A percentile compares a stretch with the other conserved stretches of the same genome.
These are phyloP conservation scores for Camellia sinensis DNA, from an alignment of 148 eudicot genomes.

Conservation along the genomic window DNA sequence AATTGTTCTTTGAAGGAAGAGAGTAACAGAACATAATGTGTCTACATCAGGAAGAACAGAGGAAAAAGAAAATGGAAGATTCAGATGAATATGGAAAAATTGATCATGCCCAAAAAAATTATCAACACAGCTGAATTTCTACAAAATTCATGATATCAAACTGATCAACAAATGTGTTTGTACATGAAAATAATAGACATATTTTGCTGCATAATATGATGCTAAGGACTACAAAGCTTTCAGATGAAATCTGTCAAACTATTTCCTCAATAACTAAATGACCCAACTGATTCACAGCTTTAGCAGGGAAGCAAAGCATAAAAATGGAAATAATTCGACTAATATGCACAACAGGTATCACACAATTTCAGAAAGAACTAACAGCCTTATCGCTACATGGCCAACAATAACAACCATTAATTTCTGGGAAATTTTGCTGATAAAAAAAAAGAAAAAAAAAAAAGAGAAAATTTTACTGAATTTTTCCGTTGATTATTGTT, in stretches of 20 bases:
- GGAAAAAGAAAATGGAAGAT: neutral
- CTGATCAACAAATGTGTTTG: neutral
- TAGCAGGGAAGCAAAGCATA: neutral
- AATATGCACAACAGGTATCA: neutral
- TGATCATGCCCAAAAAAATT: neutral
- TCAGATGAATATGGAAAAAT: conserved; percentile 5
- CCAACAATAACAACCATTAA: neutral
- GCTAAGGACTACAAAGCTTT: neutral
- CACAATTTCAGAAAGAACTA: neutral
- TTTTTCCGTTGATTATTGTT: neutral
- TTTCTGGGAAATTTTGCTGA: neutral
- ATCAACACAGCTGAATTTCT: neutral
- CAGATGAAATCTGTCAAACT: neutral
- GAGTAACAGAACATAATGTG: conserved; percentile 84
- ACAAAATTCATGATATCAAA: neutral
- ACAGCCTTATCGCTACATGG: neutral
- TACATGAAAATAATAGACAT: neutral
- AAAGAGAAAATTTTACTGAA: neutral
- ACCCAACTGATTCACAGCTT: neutral
- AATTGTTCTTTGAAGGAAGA: conserved; percentile 92
- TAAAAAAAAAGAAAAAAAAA: no score
- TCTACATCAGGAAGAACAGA: conserved; percentile 37
- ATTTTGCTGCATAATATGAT: neutral
- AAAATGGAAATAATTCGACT: neutral
- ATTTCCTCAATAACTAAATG: neutral